Percentiles rank a stretch among this genome's conserved stretches.
Conservation (phyloP, 768 basidiomycete species). For the Leccinum longicurvipes region DNA sequence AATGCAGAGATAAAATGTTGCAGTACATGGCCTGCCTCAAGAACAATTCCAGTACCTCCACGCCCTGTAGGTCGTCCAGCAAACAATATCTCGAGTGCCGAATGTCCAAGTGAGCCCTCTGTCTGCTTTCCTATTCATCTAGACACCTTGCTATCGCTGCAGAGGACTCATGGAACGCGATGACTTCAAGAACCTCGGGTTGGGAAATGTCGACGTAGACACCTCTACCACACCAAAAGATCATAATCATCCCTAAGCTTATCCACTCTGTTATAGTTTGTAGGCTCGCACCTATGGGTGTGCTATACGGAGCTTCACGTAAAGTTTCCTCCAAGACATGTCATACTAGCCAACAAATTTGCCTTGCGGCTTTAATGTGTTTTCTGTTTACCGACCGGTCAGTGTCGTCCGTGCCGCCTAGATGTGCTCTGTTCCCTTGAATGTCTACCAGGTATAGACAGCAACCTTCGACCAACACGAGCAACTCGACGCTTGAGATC, state of each 20-base stretch:
- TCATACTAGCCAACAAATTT: background rate
- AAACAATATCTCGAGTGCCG: conserved; percentile 83
- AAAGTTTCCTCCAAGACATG: background rate
- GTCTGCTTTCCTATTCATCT: background rate
- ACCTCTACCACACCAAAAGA: conserved; percentile 1
- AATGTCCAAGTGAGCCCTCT: conserved; percentile 71
- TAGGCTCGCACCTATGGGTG: background rate
- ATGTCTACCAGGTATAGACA: conserved; percentile 5
- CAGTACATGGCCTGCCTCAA: conserved; percentile 77
- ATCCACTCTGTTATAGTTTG: background rate
- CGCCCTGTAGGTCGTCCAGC: conserved; percentile 69
- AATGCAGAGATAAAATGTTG: conserved; percentile 84
- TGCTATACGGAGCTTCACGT: background rate
- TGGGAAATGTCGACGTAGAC: conserved; percentile 48
- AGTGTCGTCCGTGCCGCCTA: conserved; percentile 1
- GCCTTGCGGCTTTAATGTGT: background rate
- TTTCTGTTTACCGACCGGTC: background rate
- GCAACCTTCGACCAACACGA: background rate
- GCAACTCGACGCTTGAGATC: background rate
- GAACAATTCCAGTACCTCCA: conserved; percentile 67
- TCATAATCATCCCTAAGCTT: conserved; percentile 5
- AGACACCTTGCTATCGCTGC: conserved; percentile 1
- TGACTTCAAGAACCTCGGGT: conserved; percentile 82
- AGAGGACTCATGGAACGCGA: conserved; percentile 90
- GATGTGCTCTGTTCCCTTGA: background rate